Conservation (phyloP, 1,139 yeast genomes). For the Suhomyces terraborum region DNA sequence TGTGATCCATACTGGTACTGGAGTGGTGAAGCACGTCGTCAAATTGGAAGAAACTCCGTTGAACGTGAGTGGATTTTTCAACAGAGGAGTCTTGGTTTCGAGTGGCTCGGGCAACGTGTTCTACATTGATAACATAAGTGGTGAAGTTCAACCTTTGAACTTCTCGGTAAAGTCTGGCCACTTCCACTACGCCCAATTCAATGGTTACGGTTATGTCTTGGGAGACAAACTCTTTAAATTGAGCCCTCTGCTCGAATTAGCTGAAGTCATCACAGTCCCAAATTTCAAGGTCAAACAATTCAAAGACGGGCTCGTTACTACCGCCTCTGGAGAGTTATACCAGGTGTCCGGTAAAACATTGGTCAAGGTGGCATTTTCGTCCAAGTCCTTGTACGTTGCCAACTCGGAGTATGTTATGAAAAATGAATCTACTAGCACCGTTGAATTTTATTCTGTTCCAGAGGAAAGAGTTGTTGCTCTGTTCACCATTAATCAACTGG, state of each 20-base stretch:
- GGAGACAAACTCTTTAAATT: slow-evolving; percentile 14
- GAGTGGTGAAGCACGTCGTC: slow-evolving; percentile 21
- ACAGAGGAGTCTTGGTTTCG: slow-evolving; percentile 24
- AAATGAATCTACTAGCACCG: not conserved
- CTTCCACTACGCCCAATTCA: slow-evolving; percentile 11
- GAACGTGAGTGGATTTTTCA: slow-evolving; percentile 18
- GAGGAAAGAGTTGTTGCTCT: slow-evolving; percentile 3
- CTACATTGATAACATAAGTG: slow-evolving; percentile 11
- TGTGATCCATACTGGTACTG: slow-evolving; percentile 22
- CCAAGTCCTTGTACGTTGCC: slow-evolving; percentile 6
- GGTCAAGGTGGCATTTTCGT: slow-evolving; percentile 1
- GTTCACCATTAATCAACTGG: slow-evolving; percentile 5
- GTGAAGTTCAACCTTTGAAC: not conserved
- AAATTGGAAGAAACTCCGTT: slow-evolving; percentile 18
- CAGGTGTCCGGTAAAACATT: slow-evolving; percentile 13
- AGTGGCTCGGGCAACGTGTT: slow-evolving; percentile 19
- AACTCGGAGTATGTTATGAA: slow-evolving; percentile 13
- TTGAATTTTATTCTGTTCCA: slow-evolving; percentile 14
- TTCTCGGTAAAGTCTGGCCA: not conserved
- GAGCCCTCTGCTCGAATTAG: slow-evolving; percentile 12
- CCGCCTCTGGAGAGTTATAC: slow-evolving; percentile 22
- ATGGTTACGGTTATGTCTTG: slow-evolving; percentile 21
- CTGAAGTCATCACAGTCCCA: slow-evolving; percentile 2
- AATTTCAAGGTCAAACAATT: slow-evolving; percentile 19
- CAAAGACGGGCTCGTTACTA: slow-evolving; percentile 23